Percentiles rank a stretch among this genome's conserved stretches.
These are phyloP conservation scores for Candida verbasci DNA, from an alignment of 805 yeast genomes.

Conservation along the genomic window DNA sequence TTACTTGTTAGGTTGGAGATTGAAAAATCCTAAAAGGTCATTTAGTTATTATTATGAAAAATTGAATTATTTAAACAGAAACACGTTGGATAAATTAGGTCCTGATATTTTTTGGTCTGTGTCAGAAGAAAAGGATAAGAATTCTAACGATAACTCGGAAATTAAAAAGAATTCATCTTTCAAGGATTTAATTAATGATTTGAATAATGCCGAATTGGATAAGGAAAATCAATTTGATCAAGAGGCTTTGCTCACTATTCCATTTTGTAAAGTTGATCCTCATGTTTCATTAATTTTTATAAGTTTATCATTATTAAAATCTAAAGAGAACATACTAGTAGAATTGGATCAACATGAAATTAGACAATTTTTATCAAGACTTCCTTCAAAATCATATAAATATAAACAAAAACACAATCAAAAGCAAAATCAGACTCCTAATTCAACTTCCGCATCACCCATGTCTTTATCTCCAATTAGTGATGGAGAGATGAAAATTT, in stretches of 20 bases:
- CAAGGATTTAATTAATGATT: constrained; percentile 26
- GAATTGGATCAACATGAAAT: constrained; percentile 92
- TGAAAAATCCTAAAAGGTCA: constrained; percentile 25
- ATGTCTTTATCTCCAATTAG: constrained; percentile 6
- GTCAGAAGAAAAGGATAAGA: constrained; percentile 9
- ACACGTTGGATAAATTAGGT: constrained; percentile 38
- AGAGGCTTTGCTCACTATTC: constrained; percentile 21
- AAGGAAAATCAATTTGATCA: not conserved
- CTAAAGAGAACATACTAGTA: constrained; percentile 70
- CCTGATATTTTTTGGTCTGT: constrained; percentile 62
- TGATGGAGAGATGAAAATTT: not conserved
- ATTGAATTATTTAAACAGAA: constrained; percentile 28
- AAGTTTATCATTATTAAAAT: constrained; percentile 72
- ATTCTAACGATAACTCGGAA: not conserved
- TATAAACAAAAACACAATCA: constrained; percentile 10
- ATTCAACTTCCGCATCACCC: constrained; percentile 7
- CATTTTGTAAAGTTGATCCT: constrained; percentile 63
- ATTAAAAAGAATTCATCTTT: constrained; percentile 19
- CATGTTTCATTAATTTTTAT: constrained; percentile 75
- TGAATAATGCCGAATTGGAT: constrained; percentile 11
- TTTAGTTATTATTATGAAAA: constrained; percentile 28
- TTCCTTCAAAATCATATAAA: constrained; percentile 43
- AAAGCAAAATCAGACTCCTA: constrained; percentile 7
- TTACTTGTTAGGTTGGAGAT: constrained; percentile 71
- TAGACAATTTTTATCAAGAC: constrained; percentile 64